Base-by-base conservation (phyloP, 192 early-diverging fungal species). In the Entomortierella parvispora region DNA sequence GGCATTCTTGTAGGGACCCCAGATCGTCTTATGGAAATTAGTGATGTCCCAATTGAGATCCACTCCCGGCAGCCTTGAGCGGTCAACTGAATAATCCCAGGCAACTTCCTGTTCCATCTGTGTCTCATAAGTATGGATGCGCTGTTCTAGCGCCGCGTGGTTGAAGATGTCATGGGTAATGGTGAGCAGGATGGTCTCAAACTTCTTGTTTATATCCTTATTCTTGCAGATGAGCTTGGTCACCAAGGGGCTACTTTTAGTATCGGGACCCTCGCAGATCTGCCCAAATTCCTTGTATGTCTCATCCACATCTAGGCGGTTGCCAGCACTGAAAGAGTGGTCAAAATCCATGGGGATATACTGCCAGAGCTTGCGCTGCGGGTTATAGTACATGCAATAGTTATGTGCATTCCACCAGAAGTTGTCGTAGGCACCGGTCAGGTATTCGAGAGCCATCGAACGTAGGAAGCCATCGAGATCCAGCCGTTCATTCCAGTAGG, bases 321-420 rank as follows among this genome's bases (percentile, higher is more conserved):
- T 71, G 31, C 69, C 64, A 47, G 69, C 67, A 17, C 63, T 67
- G 68, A 81, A 81, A 34, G 71, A 70, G 31, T 55, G 68, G 42
- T 81, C 80, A 62, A 75, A 81, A 48, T 81, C 80, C 51, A 65
- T 75, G 9, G 80, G 80, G 32, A 81, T 9, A 44, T 60, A 51
- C 28, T 70, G 40, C 54, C 69, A 75, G 25, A 61, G 31, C 23
- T 67, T 65, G 23, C 40, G 44, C 14, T 54, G 44, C 5, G 80
- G 67, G 25, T 75, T 60, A 18, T 44, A 58, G 44, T 81, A 75
- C 33, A 81, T 37, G 25, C 49, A 54, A 47, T 70, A 81, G 49
- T 81, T 81, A 37, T 81, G 67, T 20, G 62, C 80, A 23, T 50
- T 72, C 74, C 49, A 81, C 47, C 52, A 58, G 43, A 66, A 43